Evolutionary conservation across 176 grass and related monocot species (phyloP), one percentile per base, ranked within the genome.

Genomic region (Tillandsia leiboldiana): DNA sequence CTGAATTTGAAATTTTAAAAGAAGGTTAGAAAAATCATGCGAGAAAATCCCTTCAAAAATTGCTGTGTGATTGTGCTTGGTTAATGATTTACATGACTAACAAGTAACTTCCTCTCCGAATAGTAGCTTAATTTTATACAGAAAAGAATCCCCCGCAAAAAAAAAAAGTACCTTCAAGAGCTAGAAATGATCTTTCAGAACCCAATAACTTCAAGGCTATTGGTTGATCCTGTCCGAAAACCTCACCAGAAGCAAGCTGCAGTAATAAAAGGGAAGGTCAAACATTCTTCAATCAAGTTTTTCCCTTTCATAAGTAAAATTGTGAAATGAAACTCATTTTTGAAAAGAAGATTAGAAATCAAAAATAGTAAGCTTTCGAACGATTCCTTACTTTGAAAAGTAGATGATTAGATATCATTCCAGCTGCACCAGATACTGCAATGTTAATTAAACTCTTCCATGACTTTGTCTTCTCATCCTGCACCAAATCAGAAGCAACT

Each of bases 351-450:
- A 4, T 42, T 61, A 7, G 18, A 49, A 4, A 12, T 24, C 24
- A 24, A 24, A 24, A 24, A 24, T 11, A 4, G 13, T 12, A 11
- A 17, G 14, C 63, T 29, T 51, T 51, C 1, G 10, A 12, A 3
- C 7, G 53, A 51, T 0, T 74, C 26, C 42, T 85, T 78, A 92
- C 93, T 81, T 97, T 90, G 80, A 97, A 97, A 23, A 92, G 89
- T 9, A 97, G 77, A 83, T 97, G 93, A 49, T 97, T 97, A 33
- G 86, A 87, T 82, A 92, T 97, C 93, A 90, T 97, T 64, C 93
- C 93, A 27, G 93, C 89, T 2, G 89, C 93, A 70, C 93, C 89
- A 50, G 93, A 97, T 22, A 97, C 84, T 20, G 89, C 84, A 79
- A 97, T 65, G 51, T 79, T 97, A 50, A 92, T 86, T 59, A 97